Base-by-base conservation (phyloP, 129 eudicot species). In the Helianthus tuberosus region DNA sequence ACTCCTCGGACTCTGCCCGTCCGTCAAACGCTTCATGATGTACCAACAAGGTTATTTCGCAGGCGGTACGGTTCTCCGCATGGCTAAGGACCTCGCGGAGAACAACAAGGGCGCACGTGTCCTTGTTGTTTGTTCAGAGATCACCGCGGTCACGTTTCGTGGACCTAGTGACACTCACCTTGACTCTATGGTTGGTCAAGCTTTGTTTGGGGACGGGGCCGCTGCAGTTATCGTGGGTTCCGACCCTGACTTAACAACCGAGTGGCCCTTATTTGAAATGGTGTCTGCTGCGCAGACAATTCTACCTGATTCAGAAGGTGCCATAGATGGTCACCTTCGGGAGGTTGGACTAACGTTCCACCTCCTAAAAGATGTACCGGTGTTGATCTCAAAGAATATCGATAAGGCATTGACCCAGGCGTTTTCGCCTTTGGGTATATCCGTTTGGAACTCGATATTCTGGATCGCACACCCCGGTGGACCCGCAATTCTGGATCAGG, bases 21-120 rank as follows among this genome's bases (percentile, higher is more conserved):
- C 89, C 5, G 93, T 88, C 68, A 82, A 85, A 59, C 87, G 93
- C 12, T 69, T 88, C 77, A 81, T 75, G 80, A 69, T 81, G 77
- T 81, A 81, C 77, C 81, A 81, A 53, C 84, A 62, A 71, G 84
- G 80, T 0, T 81, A 81, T 36, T 81, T 69, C 51, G 84, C 80
- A 1, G 84, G 84, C 0, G 84, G 77, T 12, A 88, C 90, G 47
- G 90, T 83, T 58, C 86, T 88, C 66, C 89, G 90, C 12, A 41
- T 88, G 43, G 93, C 93, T 5, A 88, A 88, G 72, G 93, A 88
- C 77, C 69, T 88, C 0, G 93, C 93, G 0, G 93, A 88, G 76
- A 88, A 88, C 82, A 88, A 88, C 74, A 76, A 71, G 11, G 93
- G 82, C 1, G 82, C 93, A 4, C 83, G 93, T 8, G 93, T 88